phyloP scores from a whole-genome alignment of 208 protist species.

The Leptomonas seymouri region DNA sequence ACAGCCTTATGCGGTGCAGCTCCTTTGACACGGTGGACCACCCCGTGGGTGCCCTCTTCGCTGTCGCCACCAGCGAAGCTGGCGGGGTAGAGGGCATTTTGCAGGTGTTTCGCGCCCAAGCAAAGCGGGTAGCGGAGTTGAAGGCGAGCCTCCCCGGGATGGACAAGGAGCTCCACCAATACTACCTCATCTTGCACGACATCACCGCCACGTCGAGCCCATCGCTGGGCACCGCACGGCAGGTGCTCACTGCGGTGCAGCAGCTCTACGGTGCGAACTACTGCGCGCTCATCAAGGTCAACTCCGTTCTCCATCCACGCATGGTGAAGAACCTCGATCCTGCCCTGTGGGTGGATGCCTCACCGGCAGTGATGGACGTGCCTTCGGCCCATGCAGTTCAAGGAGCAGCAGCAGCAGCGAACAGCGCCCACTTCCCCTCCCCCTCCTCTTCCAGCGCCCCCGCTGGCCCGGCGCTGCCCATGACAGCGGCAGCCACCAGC shows the following conservation, averaged over 20 bases:
- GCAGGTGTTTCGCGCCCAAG: conserved; percentile 48
- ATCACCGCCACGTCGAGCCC: conserved; percentile 33
- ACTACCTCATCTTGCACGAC: conserved; percentile 83
- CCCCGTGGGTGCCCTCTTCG: conserved; percentile 73
- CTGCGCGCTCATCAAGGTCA: conserved; percentile 70
- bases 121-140: conserved; percentile 36
- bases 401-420: conserved; percentile 19
- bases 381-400: conserved; percentile 40
- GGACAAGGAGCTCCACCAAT: conserved; percentile 71
- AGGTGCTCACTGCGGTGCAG: conserved; percentile 51
- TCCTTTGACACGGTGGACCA: conserved; percentile 82
- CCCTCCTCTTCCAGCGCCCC: conserved; percentile 12
- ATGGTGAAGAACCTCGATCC: conserved; percentile 64
- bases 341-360: conserved; percentile 72
- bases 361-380: conserved; percentile 63
- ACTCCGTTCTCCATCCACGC: conserved; percentile 59
- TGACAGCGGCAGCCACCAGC: not conserved
- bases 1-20: conserved; percentile 66
- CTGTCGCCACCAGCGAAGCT: conserved; percentile 55
- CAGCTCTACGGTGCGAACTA: conserved; percentile 49
- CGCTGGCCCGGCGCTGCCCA: not conserved
- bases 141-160: conserved; percentile 57
- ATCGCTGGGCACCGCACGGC: conserved; percentile 44
- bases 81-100: conserved; percentile 61
- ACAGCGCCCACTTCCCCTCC: not conserved